These are phyloP conservation scores for Ogataea methylovora DNA, from an alignment of 805 yeast genomes.

Conservation along the genomic window DNA sequence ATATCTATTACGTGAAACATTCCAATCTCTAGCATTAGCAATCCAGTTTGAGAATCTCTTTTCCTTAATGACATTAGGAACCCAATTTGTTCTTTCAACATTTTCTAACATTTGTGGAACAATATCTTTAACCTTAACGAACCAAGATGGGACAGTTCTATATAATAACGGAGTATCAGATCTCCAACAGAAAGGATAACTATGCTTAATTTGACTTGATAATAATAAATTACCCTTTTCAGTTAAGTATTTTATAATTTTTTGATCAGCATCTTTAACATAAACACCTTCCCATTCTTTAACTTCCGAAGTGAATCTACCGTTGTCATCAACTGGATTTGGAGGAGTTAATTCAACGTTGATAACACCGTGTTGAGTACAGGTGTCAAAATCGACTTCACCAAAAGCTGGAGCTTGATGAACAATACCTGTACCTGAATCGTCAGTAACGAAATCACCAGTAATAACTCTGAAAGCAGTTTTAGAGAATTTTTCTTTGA, in stretches of 20 bases:
- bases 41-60: constrained; percentile 98
- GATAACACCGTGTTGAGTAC: constrained; percentile 70
- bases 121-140: constrained; percentile 80
- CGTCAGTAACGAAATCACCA: constrained; percentile 82
- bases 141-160: constrained; percentile 98
- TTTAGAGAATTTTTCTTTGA: constrained; percentile 65
- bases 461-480: constrained; percentile 76
- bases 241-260: constrained; percentile 78
- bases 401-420: constrained; percentile 99
- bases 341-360: constrained; percentile 68
- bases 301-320: constrained; percentile 73
- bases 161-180: constrained; percentile 96
- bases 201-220: constrained; percentile 82
- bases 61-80: constrained; percentile 82
- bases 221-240: constrained; percentile 68
- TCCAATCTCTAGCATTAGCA: constrained; percentile 99
- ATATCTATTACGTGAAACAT: constrained; percentile 94
- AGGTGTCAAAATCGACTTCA: constrained; percentile 92
- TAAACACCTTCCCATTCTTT: constrained; percentile 71
- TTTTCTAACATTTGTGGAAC: constrained; percentile 85
- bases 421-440: constrained; percentile 98
- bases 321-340: constrained; percentile 91
- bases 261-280: constrained; percentile 93
- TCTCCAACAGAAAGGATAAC: constrained; percentile 99
- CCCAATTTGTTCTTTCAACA: constrained; percentile 89